Percentiles rank a stretch among this genome's conserved stretches.
phyloP scores from a whole-genome alignment of 2,329 filamentous ascomycete genomes.

The Geosmithia morbida region DNA sequence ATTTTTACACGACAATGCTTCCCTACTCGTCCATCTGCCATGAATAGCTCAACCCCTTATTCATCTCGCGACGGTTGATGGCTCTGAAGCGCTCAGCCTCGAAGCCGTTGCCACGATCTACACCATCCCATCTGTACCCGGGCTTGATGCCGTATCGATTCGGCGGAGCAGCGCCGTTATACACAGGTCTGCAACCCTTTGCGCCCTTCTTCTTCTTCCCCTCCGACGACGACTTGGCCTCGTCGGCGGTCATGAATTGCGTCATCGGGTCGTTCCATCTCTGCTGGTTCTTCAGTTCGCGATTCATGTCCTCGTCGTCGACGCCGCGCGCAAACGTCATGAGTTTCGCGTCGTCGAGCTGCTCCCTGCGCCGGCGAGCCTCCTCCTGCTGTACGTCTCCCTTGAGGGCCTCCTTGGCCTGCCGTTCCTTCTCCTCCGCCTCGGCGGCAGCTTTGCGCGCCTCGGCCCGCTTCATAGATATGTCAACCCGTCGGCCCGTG shows the following conservation, averaged over 20 bases:
- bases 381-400: slow-evolving; percentile 74
- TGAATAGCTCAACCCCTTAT: slow-evolving; percentile 70
- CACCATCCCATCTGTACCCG: slow-evolving; percentile 92
- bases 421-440: slow-evolving; percentile 56
- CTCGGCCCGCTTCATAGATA: slow-evolving; percentile 81
- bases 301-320: slow-evolving; percentile 82
- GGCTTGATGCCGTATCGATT: slow-evolving; percentile 91
- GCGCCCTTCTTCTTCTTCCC: slow-evolving; percentile 9
- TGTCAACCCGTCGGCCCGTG: slow-evolving; percentile 83
- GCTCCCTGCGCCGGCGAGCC: slow-evolving; percentile 47
- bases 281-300: slow-evolving; percentile 58
- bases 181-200: slow-evolving; percentile 44
- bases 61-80: slow-evolving; percentile 61
- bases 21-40: slow-evolving; percentile 90
- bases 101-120: slow-evolving; percentile 86
- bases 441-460: slow-evolving; percentile 51
- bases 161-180: slow-evolving; percentile 66
- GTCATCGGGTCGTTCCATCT: slow-evolving; percentile 94
- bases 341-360: slow-evolving; percentile 65
- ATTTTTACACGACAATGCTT: no score
- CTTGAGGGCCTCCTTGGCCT: slow-evolving; percentile 55
- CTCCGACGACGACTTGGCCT: slow-evolving; percentile 10
- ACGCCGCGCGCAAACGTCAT: slow-evolving; percentile 66
- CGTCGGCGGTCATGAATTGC: slow-evolving; percentile 47
- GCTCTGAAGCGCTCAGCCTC: slow-evolving; percentile 88